Evolutionary conservation across 495 filamentous ascomycete species (phyloP).

Genomic region (Podospora sp.): DNA sequence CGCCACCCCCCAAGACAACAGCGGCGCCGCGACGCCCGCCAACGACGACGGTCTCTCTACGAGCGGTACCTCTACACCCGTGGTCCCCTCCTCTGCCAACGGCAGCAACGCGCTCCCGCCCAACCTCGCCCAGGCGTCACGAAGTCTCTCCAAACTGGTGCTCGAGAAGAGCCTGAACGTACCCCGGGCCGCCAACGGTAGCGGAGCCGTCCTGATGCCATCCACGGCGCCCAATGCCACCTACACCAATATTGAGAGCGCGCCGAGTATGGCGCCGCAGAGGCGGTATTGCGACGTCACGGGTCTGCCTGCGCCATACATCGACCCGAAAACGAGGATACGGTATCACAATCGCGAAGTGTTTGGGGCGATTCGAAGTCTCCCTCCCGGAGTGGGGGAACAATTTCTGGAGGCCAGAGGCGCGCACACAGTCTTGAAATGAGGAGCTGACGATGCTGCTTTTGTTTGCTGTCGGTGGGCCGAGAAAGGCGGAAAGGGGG

Average conservation of each 20-base stretch:
- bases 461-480: not conserved
- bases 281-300: constrained; percentile 94
- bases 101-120: constrained; percentile 49
- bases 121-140: constrained; percentile 81
- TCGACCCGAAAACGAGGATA: constrained; percentile 89
- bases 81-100: constrained; percentile 39
- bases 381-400: constrained; percentile 80
- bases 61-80: constrained; percentile 63
- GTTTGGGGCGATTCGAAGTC: constrained; percentile 72
- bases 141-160: constrained; percentile 81
- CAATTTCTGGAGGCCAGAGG: constrained; percentile 85
- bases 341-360: constrained; percentile 89
- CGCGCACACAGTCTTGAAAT: constrained; percentile 89
- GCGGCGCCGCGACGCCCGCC: constrained; percentile 74
- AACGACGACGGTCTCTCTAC: constrained; percentile 55
- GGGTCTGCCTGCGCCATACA: constrained; percentile 82
- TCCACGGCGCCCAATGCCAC: constrained; percentile 73
- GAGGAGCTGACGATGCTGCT: constrained; percentile 1
- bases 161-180: constrained; percentile 63
- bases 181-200: constrained; percentile 30
- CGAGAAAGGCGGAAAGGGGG: not conserved
- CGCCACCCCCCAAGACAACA: constrained; percentile 76
- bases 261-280: constrained; percentile 76
- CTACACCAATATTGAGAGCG: constrained; percentile 92
- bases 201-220: constrained; percentile 28